A percentile compares a stretch with the other conserved stretches of the same genome.
Evolutionary conservation across 2,329 filamentous ascomycete species (phyloP).

Genomic region (Paecilomyces dactylethromorphus): DNA sequence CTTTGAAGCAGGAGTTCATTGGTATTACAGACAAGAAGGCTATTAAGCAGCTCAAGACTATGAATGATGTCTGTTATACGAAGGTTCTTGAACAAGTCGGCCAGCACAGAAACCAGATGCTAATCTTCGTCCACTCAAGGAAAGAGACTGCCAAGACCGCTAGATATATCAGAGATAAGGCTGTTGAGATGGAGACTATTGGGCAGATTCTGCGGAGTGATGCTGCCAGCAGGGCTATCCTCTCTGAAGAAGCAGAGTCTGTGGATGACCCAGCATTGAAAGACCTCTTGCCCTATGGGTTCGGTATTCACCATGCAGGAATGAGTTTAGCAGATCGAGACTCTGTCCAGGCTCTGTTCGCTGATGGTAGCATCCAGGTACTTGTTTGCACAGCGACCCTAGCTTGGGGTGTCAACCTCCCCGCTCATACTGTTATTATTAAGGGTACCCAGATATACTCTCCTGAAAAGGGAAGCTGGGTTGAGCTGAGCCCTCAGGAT

Average conservation of each 20-base stretch:
- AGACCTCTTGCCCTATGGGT: slow-evolving; percentile 89
- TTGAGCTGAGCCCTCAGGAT: slow-evolving; percentile 94
- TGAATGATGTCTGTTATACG: slow-evolving; percentile 98
- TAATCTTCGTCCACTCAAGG: slow-evolving; percentile 96
- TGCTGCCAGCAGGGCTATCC: slow-evolving; percentile 80
- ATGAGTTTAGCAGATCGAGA: slow-evolving; percentile 94
- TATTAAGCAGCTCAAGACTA: slow-evolving; percentile 97
- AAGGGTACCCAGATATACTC: slow-evolving; percentile 98
- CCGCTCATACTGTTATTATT: slow-evolving; percentile 96
- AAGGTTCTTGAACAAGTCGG: slow-evolving; percentile 97
- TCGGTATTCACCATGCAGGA: slow-evolving; percentile 96
- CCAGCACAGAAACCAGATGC: slow-evolving; percentile 89
- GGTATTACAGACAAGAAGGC: slow-evolving; percentile 96
- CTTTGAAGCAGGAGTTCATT: slow-evolving; percentile 92
- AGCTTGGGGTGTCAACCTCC: slow-evolving; percentile 97
- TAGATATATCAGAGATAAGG: slow-evolving; percentile 92
- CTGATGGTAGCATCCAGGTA: slow-evolving; percentile 85
- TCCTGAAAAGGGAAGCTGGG: slow-evolving; percentile 97
- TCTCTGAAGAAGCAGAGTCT: slow-evolving; percentile 75
- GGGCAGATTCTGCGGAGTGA: slow-evolving; percentile 91
- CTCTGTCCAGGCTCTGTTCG: slow-evolving; percentile 90
- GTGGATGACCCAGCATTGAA: slow-evolving; percentile 85
- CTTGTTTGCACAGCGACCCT: slow-evolving; percentile 96
- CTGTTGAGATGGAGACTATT: slow-evolving; percentile 93
- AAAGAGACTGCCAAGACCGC: slow-evolving; percentile 98